Evolutionary conservation across 2,329 filamentous ascomycete genomes (phyloP), one percentile per base, ranked within the genome.

Genomic region (Calonectria leucothoes): DNA sequence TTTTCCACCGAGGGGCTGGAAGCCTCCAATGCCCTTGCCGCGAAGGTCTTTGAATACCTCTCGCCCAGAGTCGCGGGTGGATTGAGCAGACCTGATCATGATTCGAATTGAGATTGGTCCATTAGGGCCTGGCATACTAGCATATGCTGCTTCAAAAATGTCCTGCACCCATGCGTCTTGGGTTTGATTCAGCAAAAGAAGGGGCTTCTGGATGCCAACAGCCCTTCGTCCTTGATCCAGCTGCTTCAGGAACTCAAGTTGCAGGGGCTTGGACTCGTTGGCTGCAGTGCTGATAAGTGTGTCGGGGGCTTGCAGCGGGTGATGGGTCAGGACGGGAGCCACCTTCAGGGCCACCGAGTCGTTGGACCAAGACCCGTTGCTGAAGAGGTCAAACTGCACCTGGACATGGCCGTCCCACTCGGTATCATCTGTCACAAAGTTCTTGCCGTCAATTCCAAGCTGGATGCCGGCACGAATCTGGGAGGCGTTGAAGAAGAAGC

Each of bases 151-250:
- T 74, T 86, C 84, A 33, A 86, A 71, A 45, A 84, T 82, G 67
- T 87, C 85, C 71, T 86, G 85, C 1, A 81, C 78, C 85, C 84
- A 87, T 55, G 82, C 76, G 70, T 86, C 83, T 35, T 70, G 74
- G 27, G 72, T 77, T 1, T 69, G 65, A 25, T 80, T 74, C 70
- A 85, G 71, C 3, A 74, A 59, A 11, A 77, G 66, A 0, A 83
- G 65, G 0, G 80, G 76, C 8, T 75, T 52, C 17, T 75, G 15
- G 4, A 81, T 69, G 1, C 77, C 75, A 1, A 78, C 72, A 1
- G 67, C 33, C 0, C 59, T 64, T 3, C 75, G 72, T 20, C 75
- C 59, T 8, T 66, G 45, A 83, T 48, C 31, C 77, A 55, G 33
- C 69, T 35, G 20, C 77, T 75, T 73, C 83, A 83, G 15, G 55